Conservation (phyloP, 192 early-diverging fungal genomes). For the Rhizophagus clarus region DNA sequence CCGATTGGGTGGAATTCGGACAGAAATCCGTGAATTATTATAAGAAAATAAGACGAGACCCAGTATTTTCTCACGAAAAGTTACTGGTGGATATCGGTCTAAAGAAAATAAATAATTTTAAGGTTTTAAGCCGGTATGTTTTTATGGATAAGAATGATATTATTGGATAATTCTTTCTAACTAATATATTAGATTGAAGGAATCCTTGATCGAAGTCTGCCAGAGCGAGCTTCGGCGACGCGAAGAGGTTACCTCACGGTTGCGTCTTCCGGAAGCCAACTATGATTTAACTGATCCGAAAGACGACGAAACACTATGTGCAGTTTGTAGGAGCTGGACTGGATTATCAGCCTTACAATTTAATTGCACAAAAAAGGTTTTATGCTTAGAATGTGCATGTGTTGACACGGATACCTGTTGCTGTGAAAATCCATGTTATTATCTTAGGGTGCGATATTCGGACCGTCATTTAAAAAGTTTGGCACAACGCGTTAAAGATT, state of each 20-base stretch:
- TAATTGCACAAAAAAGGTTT: neutral
- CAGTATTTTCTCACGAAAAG: slow-evolving; percentile 96
- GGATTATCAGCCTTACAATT: neutral
- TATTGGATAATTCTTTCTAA: neutral
- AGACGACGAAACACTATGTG: neutral
- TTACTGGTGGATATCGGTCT: slow-evolving; percentile 68
- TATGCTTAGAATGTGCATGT: neutral
- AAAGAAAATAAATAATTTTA: slow-evolving; percentile 32
- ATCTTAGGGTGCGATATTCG: neutral
- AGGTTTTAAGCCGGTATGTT: slow-evolving; percentile 6
- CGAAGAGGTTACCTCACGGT: neutral
- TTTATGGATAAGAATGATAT: neutral
- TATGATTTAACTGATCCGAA: neutral
- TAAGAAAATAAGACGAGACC: slow-evolving; percentile 73
- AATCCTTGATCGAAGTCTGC: slow-evolving; percentile 37
- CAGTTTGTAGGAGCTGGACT: neutral
- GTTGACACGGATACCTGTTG: neutral
- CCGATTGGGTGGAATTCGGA: slow-evolving; percentile 88
- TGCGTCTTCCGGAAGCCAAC: neutral
- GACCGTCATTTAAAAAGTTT: neutral
- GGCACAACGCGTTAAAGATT: neutral
- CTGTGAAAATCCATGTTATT: neutral
- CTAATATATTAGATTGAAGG: slow-evolving; percentile 28
- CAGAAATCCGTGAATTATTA: slow-evolving; percentile 81
- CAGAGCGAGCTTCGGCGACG: neutral